Percentiles rank a stretch among this genome's conserved stretches.
These are phyloP conservation scores for Plasmopara muralis DNA, from an alignment of 352 stramenopile genomes.

Conservation along the genomic window DNA sequence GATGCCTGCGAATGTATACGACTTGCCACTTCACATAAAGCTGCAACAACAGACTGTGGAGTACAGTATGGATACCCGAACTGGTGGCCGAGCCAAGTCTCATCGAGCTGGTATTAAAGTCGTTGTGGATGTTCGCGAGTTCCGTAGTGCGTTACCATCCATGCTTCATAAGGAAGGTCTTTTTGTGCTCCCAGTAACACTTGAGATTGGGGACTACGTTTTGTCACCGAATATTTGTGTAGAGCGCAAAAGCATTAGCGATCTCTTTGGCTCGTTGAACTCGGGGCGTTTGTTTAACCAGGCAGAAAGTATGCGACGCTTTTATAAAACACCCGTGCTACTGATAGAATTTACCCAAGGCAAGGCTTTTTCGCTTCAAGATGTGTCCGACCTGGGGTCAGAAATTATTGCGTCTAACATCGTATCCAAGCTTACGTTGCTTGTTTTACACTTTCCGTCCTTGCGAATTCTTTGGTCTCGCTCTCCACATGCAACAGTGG, in stretches of 20 bases:
- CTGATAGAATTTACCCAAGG: conserved; percentile 94
- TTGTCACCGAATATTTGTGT: conserved; percentile 96
- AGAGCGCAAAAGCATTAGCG: conserved; percentile 93
- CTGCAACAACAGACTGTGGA: conserved; percentile 41
- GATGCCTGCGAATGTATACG: conserved; percentile 82
- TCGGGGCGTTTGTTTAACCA: conserved; percentile 96
- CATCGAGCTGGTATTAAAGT: conserved; percentile 49
- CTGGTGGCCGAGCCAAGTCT: conserved; percentile 41
- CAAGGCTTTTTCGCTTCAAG: conserved; percentile 83
- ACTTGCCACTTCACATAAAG: conserved; percentile 76
- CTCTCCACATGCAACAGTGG: conserved; percentile 86
- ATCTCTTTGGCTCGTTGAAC: conserved; percentile 96
- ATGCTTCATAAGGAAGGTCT: conserved; percentile 95
- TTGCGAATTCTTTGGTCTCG: conserved; percentile 94
- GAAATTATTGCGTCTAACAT: conserved; percentile 92
- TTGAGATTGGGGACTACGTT: conserved; percentile 97
- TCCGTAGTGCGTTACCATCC: conserved; percentile 91
- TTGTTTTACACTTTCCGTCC: conserved; percentile 92
- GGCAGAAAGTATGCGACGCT: conserved; percentile 74
- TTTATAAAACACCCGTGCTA: conserved; percentile 88
- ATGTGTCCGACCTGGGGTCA: conserved; percentile 82
- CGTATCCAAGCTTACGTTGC: conserved; percentile 92
- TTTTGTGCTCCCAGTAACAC: conserved; percentile 90
- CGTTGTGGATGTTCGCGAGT: conserved; percentile 96
- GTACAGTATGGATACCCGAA: conserved; percentile 84